Base-by-base conservation (phyloP, 2,329 filamentous ascomycete species). In the Apiospora aurea region DNA sequence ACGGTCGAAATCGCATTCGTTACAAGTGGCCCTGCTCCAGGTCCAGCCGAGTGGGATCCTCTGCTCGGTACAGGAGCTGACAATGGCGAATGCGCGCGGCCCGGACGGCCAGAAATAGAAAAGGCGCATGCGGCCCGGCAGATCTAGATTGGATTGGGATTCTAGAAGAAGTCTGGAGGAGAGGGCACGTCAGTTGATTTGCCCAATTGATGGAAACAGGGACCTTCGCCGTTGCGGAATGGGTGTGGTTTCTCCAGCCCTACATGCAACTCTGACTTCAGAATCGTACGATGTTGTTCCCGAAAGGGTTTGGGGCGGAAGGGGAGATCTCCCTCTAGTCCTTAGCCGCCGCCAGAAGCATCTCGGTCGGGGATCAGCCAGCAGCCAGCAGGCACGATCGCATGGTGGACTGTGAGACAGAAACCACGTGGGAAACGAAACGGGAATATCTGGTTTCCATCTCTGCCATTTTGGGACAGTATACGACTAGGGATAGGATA, bases 211-310 rank as follows among this genome's bases (percentile, higher is more conserved):
- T 26, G n/a, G 49, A 51, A 51, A 24, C 49, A 51, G 49, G 49
- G n/a, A 14, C n/a, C 49, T 26, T 51, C 11, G n/a, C 49, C 57
- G 10, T 21, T n/a, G 34, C 13, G 18, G 18, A n/a, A n/a, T n/a
- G 34, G 29, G 29, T 64, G 57, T 38, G 34, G 21, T 64, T 64
- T n/a, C 44, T 24, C 16, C 67, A 49, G 67, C 67, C 67, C 67
- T 69, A 49, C 44, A 69, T 69, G 43, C 44, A 41, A 69, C 67
- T 49, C 67, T 49, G 67, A 49, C 67, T 69, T 69, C 44, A 69
- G 47, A 69, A 69, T 69, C 67, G 67, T 69, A 69, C 67, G 67
- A 69, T 69, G 21, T 69, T 49, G 67, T 49, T 69, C 67, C 67
- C 44, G 34, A 69, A 69, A 46, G 67, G 67, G 67, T 38, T 47